Evolutionary conservation across 2,329 filamentous ascomycete species (phyloP).

Genomic region (Pseudonectria foliicola): DNA sequence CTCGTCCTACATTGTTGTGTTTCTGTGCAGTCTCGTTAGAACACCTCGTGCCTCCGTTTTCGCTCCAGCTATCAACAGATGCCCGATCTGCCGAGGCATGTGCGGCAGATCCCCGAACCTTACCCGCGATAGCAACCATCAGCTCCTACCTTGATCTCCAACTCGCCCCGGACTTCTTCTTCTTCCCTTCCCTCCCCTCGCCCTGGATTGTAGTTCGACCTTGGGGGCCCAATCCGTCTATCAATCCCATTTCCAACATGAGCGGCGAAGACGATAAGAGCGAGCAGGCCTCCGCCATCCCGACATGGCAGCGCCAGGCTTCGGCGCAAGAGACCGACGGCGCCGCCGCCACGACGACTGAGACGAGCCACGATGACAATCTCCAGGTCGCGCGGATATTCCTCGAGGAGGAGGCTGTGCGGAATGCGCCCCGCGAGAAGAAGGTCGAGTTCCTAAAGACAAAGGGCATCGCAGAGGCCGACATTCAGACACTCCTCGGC

Average conservation of each 20-base stretch:
- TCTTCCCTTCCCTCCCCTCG: neutral
- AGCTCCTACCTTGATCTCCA: constrained; percentile 5
- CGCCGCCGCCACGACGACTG: constrained; percentile 10
- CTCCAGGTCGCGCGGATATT: constrained; percentile 66
- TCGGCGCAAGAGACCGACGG: constrained; percentile 6
- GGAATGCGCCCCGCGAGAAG: constrained; percentile 59
- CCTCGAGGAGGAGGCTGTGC: constrained; percentile 66
- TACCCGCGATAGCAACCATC: constrained; percentile 13
- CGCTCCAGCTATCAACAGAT: too few relatives aligned
- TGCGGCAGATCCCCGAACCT: constrained; percentile 16
- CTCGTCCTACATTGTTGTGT: too few relatives aligned
- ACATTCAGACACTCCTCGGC: constrained; percentile 61
- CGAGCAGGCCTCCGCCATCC: constrained; percentile 17
- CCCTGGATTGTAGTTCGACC: neutral
- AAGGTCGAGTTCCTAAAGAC: constrained; percentile 70
- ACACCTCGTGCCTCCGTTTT: neutral
- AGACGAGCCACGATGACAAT: constrained; percentile 20
- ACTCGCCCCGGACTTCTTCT: constrained; percentile 1
- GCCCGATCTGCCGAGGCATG: constrained; percentile 20
- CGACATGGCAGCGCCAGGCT: constrained; percentile 26
- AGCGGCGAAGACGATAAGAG: constrained; percentile 25
- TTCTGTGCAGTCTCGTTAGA: neutral
- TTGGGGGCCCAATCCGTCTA: too few relatives aligned
- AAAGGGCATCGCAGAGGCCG: constrained; percentile 62
- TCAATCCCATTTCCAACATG: constrained; percentile 20